Base-by-base conservation (phyloP, 202 grass and related monocot species). In the Musa balbisiana region DNA sequence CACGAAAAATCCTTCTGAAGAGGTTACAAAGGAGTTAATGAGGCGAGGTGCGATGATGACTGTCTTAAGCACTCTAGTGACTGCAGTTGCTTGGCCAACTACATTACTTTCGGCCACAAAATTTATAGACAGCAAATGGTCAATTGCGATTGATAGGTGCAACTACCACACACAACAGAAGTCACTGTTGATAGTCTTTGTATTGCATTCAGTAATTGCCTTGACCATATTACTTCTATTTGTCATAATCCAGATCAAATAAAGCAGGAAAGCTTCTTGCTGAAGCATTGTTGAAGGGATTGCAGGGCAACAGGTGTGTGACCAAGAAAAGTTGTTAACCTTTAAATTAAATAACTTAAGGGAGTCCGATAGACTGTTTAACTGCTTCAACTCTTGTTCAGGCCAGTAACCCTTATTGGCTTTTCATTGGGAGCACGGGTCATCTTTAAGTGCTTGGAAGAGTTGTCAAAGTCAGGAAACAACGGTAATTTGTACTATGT, bases 81-180 rank as follows among this genome's bases (percentile, higher is more conserved):
- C 89, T 75, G 92, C 89, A 74, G 84, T 96, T 74, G 87, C 92
- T 63, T 92, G 84, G 80, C 89, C 87, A 11, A 85, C 92, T 76
- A 87, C 76, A 16, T 80, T 96, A 43, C 92, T 96, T 76, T 76
- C 87, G 24, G 89, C 92, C 81, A 84, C 87, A 27, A 84, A 96
- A 85, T 92, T 89, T 52, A 96, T 96, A 60, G 92, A 96, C 76
- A 96, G 92, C 80, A 96, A 92, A 92, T 96, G 92, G 92, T 86
- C 87, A 9, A 77, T 92, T 82, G 89, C 92, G 80, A 96, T 96
- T 64, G 87, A 96, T 53, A 96, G 92, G 92, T 96, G 59, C 19
- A 25, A 19, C 19, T 78, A 29, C 72, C 21, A 19, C n/a, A 23
- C 62, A 1, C 8, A 21, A 23, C 10, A 21, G 9, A 64, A 64